Evolutionary conservation across 2,329 filamentous ascomycete species (phyloP).

Genomic region (Orbilia blumenaviensis): DNA sequence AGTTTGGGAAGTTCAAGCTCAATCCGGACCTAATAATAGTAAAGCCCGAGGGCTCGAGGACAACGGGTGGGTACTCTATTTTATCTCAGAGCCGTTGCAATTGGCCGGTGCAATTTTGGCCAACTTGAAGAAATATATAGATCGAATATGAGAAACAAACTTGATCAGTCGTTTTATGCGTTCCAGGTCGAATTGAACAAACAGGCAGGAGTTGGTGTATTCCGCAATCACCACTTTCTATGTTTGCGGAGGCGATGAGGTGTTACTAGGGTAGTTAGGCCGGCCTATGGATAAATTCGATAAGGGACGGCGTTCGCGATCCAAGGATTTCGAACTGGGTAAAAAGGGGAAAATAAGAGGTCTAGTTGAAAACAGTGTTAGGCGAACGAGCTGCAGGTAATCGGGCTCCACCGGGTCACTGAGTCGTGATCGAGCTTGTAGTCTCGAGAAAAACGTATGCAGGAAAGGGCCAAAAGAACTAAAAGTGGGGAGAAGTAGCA

Average conservation of each 20-base stretch:
- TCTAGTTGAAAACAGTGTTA: slow-evolving; percentile 15
- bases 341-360: slow-evolving; percentile 44
- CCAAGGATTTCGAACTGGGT: slow-evolving; percentile 31
- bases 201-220: background rate
- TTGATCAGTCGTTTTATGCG: background rate
- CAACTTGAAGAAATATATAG: background rate
- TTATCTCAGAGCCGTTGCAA: slow-evolving; percentile 1
- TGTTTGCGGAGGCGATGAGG: slow-evolving; percentile 22
- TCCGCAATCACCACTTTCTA: background rate
- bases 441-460: background rate
- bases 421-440: slow-evolving; percentile 12
- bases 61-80: background rate
- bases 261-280: slow-evolving; percentile 25
- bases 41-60: slow-evolving; percentile 29
- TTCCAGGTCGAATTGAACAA: background rate
- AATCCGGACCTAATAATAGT: slow-evolving; percentile 34
- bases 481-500: background rate
- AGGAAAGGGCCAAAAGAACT: background rate
- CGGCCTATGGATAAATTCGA: slow-evolving; percentile 27
- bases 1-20: slow-evolving; percentile 21
- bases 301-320: slow-evolving; percentile 40
- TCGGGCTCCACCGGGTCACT: slow-evolving; percentile 1
- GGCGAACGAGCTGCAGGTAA: slow-evolving; percentile 20
- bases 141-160: slow-evolving; percentile 4
- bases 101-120: background rate